Evolutionary conservation across 352 stramenopile genomes (phyloP).

Genomic region (Phytophthora aleatoria): DNA sequence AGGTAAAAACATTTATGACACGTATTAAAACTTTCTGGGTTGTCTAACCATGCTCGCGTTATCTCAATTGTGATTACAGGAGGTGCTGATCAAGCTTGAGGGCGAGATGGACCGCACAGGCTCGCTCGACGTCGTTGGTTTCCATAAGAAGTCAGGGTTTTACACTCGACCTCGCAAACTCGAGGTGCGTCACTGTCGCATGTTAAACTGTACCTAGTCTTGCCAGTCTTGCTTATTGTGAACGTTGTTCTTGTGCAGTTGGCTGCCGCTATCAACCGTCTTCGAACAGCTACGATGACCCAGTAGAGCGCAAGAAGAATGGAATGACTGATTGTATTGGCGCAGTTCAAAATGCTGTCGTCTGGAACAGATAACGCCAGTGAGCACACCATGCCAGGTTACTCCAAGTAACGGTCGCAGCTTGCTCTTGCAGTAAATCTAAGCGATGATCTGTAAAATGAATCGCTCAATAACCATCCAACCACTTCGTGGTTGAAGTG

Average conservation of each 20-base stretch:
- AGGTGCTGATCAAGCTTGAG: constrained; percentile 72
- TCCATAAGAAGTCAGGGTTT: constrained; percentile 69
- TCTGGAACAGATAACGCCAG: no score
- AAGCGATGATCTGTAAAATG: no score
- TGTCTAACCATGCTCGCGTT: background rate
- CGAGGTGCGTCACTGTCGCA: constrained; percentile 47
- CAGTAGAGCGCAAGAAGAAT: constrained; percentile 42
- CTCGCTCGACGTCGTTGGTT: constrained; percentile 66
- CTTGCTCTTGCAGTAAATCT: no score
- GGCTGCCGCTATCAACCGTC: constrained; percentile 86
- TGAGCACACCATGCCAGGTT: no score
- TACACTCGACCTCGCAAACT: constrained; percentile 82
- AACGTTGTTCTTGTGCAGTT: constrained; percentile 46
- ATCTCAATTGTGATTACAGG: constrained; percentile 30
- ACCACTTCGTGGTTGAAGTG: no score
- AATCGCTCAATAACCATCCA: no score
- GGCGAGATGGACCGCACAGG: constrained; percentile 61
- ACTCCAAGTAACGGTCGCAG: no score
- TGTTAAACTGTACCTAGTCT: background rate
- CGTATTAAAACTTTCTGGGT: background rate
- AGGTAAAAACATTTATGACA: constrained; percentile 27
- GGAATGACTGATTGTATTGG: background rate
- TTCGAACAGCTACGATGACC: constrained; percentile 75
- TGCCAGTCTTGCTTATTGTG: background rate
- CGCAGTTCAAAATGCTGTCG: no score